Percentiles rank a stretch among this genome's conserved stretches.
phyloP scores from a whole-genome alignment of 2,329 filamentous ascomycete genomes.

The Penicillium sumatraense region DNA sequence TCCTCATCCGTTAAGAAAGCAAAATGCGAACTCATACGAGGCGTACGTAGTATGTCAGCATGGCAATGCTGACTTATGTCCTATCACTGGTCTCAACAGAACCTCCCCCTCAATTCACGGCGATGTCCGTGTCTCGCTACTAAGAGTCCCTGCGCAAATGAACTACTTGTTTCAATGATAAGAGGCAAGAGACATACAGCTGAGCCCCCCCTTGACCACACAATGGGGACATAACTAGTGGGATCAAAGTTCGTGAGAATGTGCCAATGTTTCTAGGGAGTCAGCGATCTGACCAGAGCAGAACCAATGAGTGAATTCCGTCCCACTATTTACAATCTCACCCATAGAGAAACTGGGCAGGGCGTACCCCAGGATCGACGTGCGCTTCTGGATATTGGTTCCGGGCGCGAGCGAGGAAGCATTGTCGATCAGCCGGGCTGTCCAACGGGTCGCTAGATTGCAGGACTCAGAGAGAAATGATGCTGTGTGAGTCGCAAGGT shows the following conservation, averaged over 20 bases:
- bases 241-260: conserved; percentile 8
- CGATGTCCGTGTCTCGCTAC: neutral
- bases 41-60: neutral
- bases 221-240: neutral
- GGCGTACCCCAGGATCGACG: conserved; percentile 2
- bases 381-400: neutral
- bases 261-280: neutral
- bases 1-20: neutral
- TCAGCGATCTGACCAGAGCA: neutral
- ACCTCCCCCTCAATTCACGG: neutral
- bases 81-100: neutral
- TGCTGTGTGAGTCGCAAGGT: neutral
- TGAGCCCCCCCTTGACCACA: neutral
- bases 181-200: neutral
- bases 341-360: neutral
- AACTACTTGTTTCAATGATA: neutral
- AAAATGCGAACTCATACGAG: conserved; percentile 3
- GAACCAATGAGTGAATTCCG: conserved; percentile 5
- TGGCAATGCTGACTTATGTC: neutral
- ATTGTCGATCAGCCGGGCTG: conserved; percentile 6
- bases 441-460: neutral
- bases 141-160: neutral
- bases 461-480: neutral
- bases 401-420: conserved; percentile 3
- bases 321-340: neutral